A percentile compares a stretch with the other conserved stretches of the same genome.
phyloP scores from a whole-genome alignment of 2,329 filamentous ascomycete species.

The Diaporthe citriasiana region DNA sequence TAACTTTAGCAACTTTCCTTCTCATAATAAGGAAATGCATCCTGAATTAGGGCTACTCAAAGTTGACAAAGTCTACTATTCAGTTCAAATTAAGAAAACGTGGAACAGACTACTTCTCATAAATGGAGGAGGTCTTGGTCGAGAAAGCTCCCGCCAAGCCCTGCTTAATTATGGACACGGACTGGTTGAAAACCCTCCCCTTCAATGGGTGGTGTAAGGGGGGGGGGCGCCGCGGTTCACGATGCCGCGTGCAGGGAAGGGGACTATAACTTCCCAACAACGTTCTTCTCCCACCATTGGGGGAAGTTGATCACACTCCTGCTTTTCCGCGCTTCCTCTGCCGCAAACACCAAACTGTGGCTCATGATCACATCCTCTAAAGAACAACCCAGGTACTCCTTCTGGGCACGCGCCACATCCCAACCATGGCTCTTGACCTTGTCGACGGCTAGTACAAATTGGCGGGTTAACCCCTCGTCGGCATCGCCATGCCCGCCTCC shows the following conservation, averaged over 20 bases:
- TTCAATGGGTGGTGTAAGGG: no score
- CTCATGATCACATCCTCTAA: conserved; percentile 18
- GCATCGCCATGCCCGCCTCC: conserved; percentile 4
- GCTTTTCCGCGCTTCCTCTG: conserved; percentile 13
- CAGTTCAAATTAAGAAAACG: not conserved
- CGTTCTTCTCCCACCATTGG: conserved; percentile 1
- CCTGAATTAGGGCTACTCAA: not conserved
- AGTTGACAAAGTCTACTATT: not conserved
- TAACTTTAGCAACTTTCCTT: no score
- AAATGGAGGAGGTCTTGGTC: not conserved
- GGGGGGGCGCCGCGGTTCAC: no score
- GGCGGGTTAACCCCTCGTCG: conserved; percentile 11
- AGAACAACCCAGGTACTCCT: conserved; percentile 17
- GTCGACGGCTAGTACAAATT: conserved; percentile 10
- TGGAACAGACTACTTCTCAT: not conserved
- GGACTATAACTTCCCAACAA: not conserved
- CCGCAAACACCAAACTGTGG: conserved; percentile 23
- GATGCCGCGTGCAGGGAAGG: no score
- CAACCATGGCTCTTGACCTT: conserved; percentile 25
- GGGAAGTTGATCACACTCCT: conserved; percentile 14
- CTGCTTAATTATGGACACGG: not conserved
- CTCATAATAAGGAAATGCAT: not conserved
- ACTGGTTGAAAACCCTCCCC: no score
- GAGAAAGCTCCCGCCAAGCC: not conserved
- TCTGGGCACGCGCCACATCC: not conserved